Evolutionary conservation across 331 rosid species (phyloP), one percentile per base, ranked within the genome.

Genomic region (Quercus phellos): DNA sequence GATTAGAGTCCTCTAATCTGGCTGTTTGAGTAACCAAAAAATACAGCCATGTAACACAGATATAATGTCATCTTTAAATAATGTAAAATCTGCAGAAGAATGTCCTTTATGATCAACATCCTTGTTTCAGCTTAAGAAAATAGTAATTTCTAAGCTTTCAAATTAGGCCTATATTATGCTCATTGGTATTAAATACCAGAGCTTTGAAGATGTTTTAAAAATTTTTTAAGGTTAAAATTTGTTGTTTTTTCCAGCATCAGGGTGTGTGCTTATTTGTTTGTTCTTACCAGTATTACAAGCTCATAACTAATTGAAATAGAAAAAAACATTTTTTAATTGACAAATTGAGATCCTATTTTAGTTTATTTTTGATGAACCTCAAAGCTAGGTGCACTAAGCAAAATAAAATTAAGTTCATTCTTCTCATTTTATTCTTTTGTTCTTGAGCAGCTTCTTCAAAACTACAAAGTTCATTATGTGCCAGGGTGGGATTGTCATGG

Each of bases 401-500:
- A 67, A 51, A 68, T 30, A 10, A 63, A 29, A 12, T 42, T 27
- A 63, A 54, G 70, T 51, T 59, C 46, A 35, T 83, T 66, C 26
- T 51, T 51, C 18, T 42, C 35, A 42, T 55, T 54, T 38, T 34
- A 12, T 74, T 76, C 34, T 34, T n/a, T 77, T 69, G 73, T 77
- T 29, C 51, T 61, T 77, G 73, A 77, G 79, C 90, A 95, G 99
- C 88, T 95, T 79, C 99, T 95, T 87, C 99, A 91, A 84, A 95
- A 93, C 83, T 89, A 86, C 78, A 89, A 91, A 91, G 97, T 93
- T 81, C 89, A 80, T 69, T 95, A 87, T 83, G 94, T 95, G 78
- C 98, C 99, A 80, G 99, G 99, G 63, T 95, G 99, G 99, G 99
- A 95, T 86, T 95, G 99, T 79, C 99, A 95, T 88, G 99, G 97